Conservation (phyloP, 2,329 filamentous ascomycete genomes). For the Colletotrichum caudatum region DNA sequence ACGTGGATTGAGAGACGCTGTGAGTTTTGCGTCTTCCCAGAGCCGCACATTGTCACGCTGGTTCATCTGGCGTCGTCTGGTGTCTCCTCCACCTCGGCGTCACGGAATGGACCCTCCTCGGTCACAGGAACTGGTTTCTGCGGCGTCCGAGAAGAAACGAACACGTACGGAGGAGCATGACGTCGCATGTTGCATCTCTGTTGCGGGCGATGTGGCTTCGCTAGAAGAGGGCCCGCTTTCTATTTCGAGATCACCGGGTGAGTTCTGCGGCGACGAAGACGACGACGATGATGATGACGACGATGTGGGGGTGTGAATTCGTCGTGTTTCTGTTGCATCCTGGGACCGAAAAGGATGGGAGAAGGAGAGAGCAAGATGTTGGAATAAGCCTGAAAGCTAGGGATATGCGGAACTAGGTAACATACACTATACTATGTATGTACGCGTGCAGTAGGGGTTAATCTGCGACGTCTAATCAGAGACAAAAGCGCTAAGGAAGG, state of each 20-base stretch:
- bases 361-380: not conserved
- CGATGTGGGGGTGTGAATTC: not conserved
- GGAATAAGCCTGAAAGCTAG: not conserved
- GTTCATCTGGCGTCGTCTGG: not conserved
- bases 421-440: too few species aligned
- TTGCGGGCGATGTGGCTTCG: not conserved
- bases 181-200: constrained; percentile 29
- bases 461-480: constrained; percentile 16
- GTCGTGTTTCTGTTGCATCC: not conserved
- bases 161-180: constrained; percentile 15
- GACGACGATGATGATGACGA: not conserved
- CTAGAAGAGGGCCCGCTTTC: not conserved
- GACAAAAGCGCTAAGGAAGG: constrained; percentile 8
- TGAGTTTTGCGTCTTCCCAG: not conserved
- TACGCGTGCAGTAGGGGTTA: not conserved
- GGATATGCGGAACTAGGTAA: not conserved
- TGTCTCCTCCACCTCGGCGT: not conserved
- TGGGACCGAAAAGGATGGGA: too few species aligned
- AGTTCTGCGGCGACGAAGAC: not conserved
- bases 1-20: constrained; percentile 17
- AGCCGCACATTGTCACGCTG: constrained; percentile 15
- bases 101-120: not conserved
- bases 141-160: constrained; percentile 5
- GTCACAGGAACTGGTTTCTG: not conserved
- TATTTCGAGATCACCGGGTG: constrained; percentile 3